Evolutionary conservation across 106 monocot genomes (phyloP), one percentile per base, ranked within the genome.

Genomic region (Platanthera guangdongensis): DNA sequence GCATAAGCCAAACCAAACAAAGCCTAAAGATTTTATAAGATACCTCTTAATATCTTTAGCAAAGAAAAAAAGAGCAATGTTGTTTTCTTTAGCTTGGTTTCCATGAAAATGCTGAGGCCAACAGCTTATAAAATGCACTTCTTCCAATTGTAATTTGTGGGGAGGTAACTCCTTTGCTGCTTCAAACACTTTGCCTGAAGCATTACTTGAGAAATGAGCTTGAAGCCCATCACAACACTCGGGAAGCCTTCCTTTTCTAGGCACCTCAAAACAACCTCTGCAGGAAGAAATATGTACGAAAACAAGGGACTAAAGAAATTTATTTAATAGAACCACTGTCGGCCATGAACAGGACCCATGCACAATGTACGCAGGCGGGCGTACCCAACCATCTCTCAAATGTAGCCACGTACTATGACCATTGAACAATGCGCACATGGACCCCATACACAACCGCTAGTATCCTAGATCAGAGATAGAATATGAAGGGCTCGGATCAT

Each of bases 21-120:
- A 39, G 39, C 39, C 49, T 70, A 46, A 39, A 3, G 18, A 7
- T 15, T 48, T 6, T 70, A 15, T 15, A 76, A 64, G 62, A 59
- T 74, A 97, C 97, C 97, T 97, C 28, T 88, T 81, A 70, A 78
- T 51, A 83, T 94, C 93, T 81, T 80, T 91, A 67, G 97, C 93
- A 79, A 97, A 97, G 86, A 97, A 97, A 81, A 91, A 97, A 52
- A 97, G 87, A 52, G 87, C 97, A 74, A 97, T 89, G 63, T 97
- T 87, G 45, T 87, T 75, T 75, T 91, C 91, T 25, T 74, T 86
- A 72, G 92, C 88, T 79, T 79, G 51, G 49, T 76, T 82, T 64
- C 77, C 77, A 25, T 82, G 84, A 83, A 92, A 87, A 51, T 90
- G 88, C 10, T 63, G 72, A 30, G 89, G 91, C 94, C 94, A 94